Percentiles rank a stretch among this genome's conserved stretches.
Evolutionary conservation across 345 rosid genomes (phyloP).

Genomic region (Hevea brasiliensis): DNA sequence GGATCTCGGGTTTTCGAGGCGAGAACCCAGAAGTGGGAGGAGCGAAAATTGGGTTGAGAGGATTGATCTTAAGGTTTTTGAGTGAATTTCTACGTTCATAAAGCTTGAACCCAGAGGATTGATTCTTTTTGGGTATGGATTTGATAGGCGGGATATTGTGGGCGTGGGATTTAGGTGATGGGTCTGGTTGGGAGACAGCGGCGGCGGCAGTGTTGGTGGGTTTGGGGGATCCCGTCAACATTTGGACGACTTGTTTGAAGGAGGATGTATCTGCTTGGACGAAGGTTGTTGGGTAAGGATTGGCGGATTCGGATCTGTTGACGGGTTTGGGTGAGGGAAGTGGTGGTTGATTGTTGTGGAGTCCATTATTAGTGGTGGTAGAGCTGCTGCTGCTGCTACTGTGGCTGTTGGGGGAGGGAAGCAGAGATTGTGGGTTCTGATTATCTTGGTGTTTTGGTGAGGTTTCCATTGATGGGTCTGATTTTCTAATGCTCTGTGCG

Average conservation of each 20-base stretch:
- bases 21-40: constrained; percentile 55
- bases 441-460: constrained; percentile 47
- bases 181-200: constrained; percentile 31
- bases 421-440: constrained; percentile 31
- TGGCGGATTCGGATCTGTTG: constrained; percentile 77
- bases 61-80: constrained; percentile 84
- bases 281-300: constrained; percentile 93
- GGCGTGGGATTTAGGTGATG: constrained; percentile 46
- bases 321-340: constrained; percentile 48
- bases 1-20: constrained; percentile 74
- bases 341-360: constrained; percentile 23
- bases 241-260: constrained; percentile 96
- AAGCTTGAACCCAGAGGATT: constrained; percentile 79
- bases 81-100: constrained; percentile 90
- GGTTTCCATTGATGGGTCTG: constrained; percentile 56
- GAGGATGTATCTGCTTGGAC: constrained; percentile 93
- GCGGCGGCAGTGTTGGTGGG: constrained; percentile 24
- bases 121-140: constrained; percentile 68
- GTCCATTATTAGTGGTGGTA: constrained; percentile 32
- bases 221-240: constrained; percentile 82
- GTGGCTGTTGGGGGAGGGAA: constrained; percentile 56
- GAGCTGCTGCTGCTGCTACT: constrained; percentile 37
- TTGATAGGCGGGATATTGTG: constrained; percentile 85
- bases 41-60: constrained; percentile 54
- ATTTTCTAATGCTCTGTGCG: not conserved